Base-by-base conservation (phyloP, 1,284 basidiomycete genomes). In the Cutaneotrichosporon dermatis region DNA sequence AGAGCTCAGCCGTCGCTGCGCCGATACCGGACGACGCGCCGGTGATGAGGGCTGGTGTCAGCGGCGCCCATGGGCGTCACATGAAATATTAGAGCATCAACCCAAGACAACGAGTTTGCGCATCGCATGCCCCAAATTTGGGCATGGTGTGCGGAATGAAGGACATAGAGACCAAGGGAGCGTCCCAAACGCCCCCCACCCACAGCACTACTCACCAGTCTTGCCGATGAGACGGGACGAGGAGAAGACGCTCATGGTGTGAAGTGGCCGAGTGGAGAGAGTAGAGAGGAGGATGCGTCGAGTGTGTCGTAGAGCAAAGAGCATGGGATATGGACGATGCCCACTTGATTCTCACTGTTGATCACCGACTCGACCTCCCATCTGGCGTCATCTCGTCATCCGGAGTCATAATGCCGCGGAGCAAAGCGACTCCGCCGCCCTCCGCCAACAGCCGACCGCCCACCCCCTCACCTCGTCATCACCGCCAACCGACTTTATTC, bases 11-110 rank as follows among this genome's bases (percentile, higher is more conserved):
- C 0, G 75, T 76, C 2, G 74, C 64, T 1, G 75, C 75, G 6
- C 75, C 75, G 51, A 77, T 77, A 40, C 75, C 75, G 13, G 69
- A 70, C 8, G 70, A 73, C 1, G 75, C 73, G 8, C 75, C 75
- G 36, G 73, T 76, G 54, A 77, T 71, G 36, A 77, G 72, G 40
- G 66, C 75, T 75, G 10, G 36, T 6, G 53, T 63, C 16, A 64
- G 60, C 41, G 3, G 9, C 25, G 6, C 39, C 39, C 13, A 13
- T 9, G 0, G 4, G 25, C 62, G 73, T 62, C 62, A 76, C 74
- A 77, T 69, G 49, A 40, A 3, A 2, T 25, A 25, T 25, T 25
- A 25, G 25, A 25, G 3, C 25, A 25, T 25, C 25, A 2, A 25
- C 2, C 25, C 2, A 25, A 3, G 25, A 25, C 25, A 25, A 3